Evolutionary conservation across 495 filamentous ascomycete species (phyloP).

Genomic region (Penicillium manginii): DNA sequence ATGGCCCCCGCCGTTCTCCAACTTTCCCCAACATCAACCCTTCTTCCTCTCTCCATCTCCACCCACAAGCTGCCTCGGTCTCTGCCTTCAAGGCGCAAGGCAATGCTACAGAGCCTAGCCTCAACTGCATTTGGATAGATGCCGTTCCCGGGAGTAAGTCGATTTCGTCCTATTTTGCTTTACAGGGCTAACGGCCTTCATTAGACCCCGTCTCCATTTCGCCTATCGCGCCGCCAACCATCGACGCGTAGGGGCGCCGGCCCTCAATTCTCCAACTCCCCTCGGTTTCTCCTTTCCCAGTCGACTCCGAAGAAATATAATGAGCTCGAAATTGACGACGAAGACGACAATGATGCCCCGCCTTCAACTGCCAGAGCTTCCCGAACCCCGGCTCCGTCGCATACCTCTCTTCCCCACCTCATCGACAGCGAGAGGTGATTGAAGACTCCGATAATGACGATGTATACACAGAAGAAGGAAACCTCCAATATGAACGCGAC

Average conservation of each 20-base stretch:
- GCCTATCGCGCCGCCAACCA: slow-evolving; percentile 31
- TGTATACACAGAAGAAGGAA: not conserved
- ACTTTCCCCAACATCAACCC: not conserved
- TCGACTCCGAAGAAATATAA: slow-evolving; percentile 14
- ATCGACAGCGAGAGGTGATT: slow-evolving; percentile 37
- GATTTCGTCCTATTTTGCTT: not conserved
- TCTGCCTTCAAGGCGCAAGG: not conserved
- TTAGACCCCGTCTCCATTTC: slow-evolving; percentile 41
- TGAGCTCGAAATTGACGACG: slow-evolving; percentile 29
- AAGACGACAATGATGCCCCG: slow-evolving; percentile 25
- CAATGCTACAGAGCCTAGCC: not conserved
- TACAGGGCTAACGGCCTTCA: not conserved
- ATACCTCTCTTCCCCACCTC: slow-evolving; percentile 9
- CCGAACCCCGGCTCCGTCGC: slow-evolving; percentile 11
- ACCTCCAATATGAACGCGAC: not conserved
- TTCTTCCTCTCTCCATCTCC: not conserved
- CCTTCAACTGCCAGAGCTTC: slow-evolving; percentile 21
- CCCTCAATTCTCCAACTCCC: slow-evolving; percentile 47
- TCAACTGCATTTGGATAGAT: slow-evolving; percentile 11
- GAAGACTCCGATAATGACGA: slow-evolving; percentile 39
- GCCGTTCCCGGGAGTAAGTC: slow-evolving; percentile 23
- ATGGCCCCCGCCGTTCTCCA: not conserved
- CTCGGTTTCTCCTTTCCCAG: slow-evolving; percentile 44
- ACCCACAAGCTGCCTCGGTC: not conserved
- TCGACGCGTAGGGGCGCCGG: slow-evolving; percentile 34